These are phyloP conservation scores for Daldinia childiae DNA, from an alignment of 495 filamentous ascomycete genomes.

Conservation along the genomic window DNA sequence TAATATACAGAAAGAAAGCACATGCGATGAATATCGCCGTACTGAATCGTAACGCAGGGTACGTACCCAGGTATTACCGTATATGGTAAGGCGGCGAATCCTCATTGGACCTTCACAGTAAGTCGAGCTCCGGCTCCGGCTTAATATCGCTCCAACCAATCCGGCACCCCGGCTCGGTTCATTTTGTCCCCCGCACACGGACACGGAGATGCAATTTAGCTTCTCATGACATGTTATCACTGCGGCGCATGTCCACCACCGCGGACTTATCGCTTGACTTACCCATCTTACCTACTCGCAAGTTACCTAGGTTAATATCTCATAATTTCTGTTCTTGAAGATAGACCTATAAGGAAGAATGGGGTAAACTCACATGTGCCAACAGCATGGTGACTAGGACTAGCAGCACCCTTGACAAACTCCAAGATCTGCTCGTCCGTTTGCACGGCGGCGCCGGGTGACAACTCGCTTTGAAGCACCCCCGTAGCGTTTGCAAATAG, in stretches of 20 bases:
- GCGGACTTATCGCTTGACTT: not conserved
- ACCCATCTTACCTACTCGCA: not conserved
- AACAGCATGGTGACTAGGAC: no score
- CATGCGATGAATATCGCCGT: not conserved
- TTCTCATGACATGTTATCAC: not conserved
- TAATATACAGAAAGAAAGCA: not conserved
- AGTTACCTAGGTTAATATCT: not conserved
- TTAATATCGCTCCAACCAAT: not conserved
- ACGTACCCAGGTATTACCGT: slow-evolving; percentile 14
- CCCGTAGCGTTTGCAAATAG: no score
- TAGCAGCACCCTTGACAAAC: no score
- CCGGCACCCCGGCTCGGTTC: slow-evolving; percentile 1
- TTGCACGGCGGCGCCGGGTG: no score
- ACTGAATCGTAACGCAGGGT: not conserved
- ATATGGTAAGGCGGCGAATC: slow-evolving; percentile 2
- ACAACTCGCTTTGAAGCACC: no score
- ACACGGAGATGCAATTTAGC: not conserved
- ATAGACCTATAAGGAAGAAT: no score
- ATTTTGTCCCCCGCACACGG: slow-evolving; percentile 7
- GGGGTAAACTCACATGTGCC: no score
- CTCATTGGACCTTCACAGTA: not conserved
- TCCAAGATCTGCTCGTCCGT: no score
- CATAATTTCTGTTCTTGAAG: no score
- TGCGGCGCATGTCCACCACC: not conserved
- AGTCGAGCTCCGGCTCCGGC: not conserved